These are phyloP conservation scores for Aspergillus amoenus DNA, from an alignment of 2,329 filamentous ascomycete genomes.

Conservation along the genomic window DNA sequence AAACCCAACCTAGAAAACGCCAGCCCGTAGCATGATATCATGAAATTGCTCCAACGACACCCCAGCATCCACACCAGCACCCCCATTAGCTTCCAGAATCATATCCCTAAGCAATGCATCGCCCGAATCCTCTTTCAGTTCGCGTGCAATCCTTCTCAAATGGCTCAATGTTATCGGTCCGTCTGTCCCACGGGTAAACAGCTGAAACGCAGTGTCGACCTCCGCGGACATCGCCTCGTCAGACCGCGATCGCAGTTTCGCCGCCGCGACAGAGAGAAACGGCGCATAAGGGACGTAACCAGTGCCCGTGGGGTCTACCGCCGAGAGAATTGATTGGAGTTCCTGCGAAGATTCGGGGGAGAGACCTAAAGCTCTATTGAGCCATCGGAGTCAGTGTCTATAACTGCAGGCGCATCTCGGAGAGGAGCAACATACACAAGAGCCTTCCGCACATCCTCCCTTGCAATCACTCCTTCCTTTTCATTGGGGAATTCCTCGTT, in stretches of 20 bases:
- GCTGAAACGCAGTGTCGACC: conserved; percentile 74
- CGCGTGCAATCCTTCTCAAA: conserved; percentile 73
- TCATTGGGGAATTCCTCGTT: conserved; percentile 66
- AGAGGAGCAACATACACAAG: conserved; percentile 60
- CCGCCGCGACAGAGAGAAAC: conserved; percentile 84
- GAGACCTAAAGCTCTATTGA: conserved; percentile 73
- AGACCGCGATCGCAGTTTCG: conserved; percentile 68
- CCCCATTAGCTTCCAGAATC: conserved; percentile 90
- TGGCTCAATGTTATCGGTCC: conserved; percentile 77
- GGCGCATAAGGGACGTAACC: conserved; percentile 76
- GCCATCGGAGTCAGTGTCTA: not conserved
- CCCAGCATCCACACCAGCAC: conserved; percentile 66
- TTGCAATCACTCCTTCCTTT: conserved; percentile 68
- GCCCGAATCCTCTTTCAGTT: conserved; percentile 78
- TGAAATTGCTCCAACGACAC: conserved; percentile 81
- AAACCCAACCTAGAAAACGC: conserved; percentile 65
- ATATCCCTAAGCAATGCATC: conserved; percentile 88
- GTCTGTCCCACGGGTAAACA: conserved; percentile 64
- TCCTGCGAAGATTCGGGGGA: conserved; percentile 64
- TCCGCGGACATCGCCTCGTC: conserved; percentile 63
- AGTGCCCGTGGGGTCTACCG: conserved; percentile 78
- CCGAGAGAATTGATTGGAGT: conserved; percentile 71
- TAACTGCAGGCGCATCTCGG: not conserved
- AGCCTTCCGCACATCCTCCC: conserved; percentile 67
- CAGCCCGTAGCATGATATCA: conserved; percentile 79